Percentiles rank a stretch among this genome's conserved stretches.
Conservation (phyloP, 306 rosid species). For the Neltuma alba region DNA sequence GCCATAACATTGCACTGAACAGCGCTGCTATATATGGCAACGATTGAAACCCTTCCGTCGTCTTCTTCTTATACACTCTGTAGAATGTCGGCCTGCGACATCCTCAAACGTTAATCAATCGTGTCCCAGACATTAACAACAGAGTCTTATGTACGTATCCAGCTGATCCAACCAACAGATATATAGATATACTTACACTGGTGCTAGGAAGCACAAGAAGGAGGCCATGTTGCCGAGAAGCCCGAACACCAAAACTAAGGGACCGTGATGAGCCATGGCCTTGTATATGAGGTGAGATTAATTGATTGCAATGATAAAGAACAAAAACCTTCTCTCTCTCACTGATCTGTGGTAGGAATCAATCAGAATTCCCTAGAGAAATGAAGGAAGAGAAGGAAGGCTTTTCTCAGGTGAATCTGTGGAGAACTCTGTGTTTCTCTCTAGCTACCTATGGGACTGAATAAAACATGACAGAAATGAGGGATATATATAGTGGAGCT, state of each 20-base stretch:
- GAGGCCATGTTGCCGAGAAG: conserved; percentile 82
- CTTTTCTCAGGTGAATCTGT: background rate
- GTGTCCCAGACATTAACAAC: background rate
- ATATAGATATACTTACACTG: conserved; percentile 63
- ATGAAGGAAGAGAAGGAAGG: no score
- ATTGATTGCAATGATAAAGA: background rate
- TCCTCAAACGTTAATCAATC: background rate
- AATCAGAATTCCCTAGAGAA: background rate
- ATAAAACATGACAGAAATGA: background rate
- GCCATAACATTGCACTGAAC: conserved; percentile 89
- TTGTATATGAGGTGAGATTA: background rate
- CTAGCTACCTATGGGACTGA: background rate
- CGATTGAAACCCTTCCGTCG: conserved; percentile 93
- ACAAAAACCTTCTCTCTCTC: background rate
- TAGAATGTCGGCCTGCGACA: conserved; percentile 74
- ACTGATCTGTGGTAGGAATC: background rate
- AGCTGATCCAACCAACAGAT: background rate
- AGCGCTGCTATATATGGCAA: conserved; percentile 84
- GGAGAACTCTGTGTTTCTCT: background rate
- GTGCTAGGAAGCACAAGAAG: conserved; percentile 82
- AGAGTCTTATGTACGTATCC: background rate
- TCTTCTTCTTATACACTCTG: conserved; percentile 77
- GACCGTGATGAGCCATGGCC: conserved; percentile 51
- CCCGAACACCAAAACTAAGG: conserved; percentile 58
- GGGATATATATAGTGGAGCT: conserved; percentile 50